phyloP scores from a whole-genome alignment of 2,329 filamentous ascomycete genomes.

The Metarhizium brunneum region DNA sequence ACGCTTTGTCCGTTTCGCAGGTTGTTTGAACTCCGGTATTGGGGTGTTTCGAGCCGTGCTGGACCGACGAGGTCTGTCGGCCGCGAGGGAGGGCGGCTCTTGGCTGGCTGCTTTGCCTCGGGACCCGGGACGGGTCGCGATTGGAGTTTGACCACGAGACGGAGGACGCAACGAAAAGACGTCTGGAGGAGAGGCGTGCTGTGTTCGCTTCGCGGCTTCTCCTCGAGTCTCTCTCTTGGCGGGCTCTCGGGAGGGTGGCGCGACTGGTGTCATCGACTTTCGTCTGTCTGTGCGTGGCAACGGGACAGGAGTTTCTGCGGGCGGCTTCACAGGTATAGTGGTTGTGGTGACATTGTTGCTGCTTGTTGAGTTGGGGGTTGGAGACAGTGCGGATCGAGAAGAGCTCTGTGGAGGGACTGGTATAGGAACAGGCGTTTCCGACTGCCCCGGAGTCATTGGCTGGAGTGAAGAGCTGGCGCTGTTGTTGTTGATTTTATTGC shows the following conservation, averaged over 20 bases:
- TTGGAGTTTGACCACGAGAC: constrained; percentile 25
- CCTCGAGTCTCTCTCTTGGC: constrained; percentile 37
- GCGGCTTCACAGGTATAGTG: constrained; percentile 21
- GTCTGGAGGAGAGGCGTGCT: constrained; percentile 17
- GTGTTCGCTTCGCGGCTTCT: constrained; percentile 32
- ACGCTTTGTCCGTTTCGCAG: constrained; percentile 52
- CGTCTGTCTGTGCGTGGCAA: constrained; percentile 24
- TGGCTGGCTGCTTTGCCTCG: constrained; percentile 43
- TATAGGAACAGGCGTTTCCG: constrained; percentile 35
- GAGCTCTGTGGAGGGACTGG: constrained; percentile 22
- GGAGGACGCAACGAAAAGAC: constrained; percentile 14
- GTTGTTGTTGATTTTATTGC: constrained; percentile 10
- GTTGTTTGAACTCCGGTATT: constrained; percentile 36
- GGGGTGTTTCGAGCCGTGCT: constrained; percentile 51
- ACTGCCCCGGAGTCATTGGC: constrained; percentile 8
- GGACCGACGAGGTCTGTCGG: constrained; percentile 44
- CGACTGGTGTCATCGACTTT: constrained; percentile 22
- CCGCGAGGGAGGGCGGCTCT: constrained; percentile 40
- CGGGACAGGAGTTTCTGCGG: constrained; percentile 27
- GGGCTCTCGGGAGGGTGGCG: constrained; percentile 16
- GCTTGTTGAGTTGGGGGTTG: constrained; percentile 16
- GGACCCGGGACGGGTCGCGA: constrained; percentile 37
- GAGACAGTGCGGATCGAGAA: constrained; percentile 21
- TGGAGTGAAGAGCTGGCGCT: neutral
- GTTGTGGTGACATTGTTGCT: constrained; percentile 16